phyloP scores from a whole-genome alignment of 2,329 filamentous ascomycete genomes.

The Akanthomyces uredinophilus region DNA sequence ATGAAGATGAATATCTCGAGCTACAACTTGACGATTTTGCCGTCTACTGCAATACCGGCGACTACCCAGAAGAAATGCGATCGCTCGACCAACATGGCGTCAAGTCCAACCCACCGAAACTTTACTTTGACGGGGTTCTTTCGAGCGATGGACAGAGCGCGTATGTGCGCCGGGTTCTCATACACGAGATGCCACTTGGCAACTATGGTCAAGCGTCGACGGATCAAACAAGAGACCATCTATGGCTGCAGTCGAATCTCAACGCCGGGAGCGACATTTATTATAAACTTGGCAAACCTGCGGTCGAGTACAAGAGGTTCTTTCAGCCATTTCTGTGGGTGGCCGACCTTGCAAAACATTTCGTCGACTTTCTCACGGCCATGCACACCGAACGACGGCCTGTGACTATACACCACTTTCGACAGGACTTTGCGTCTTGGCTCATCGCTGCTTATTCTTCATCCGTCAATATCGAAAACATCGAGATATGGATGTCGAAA shows the following conservation, averaged over 20 bases:
- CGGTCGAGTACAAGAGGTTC: slow-evolving; percentile 57
- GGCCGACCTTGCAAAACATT: slow-evolving; percentile 64
- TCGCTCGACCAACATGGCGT: slow-evolving; percentile 49
- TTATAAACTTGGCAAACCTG: slow-evolving; percentile 56
- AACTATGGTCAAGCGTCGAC: slow-evolving; percentile 51
- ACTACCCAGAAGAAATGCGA: slow-evolving; percentile 45
- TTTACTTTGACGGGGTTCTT: slow-evolving; percentile 59
- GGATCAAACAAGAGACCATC: slow-evolving; percentile 43
- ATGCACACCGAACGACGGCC: slow-evolving; percentile 25
- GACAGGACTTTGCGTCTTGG: slow-evolving; percentile 53
- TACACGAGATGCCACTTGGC: slow-evolving; percentile 58
- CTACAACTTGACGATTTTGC: slow-evolving; percentile 53
- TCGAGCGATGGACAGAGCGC: slow-evolving; percentile 34
- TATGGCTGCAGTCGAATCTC: slow-evolving; percentile 59
- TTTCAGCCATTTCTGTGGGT: slow-evolving; percentile 64
- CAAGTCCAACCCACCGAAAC: slow-evolving; percentile 25
- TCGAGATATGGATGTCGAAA: slow-evolving; percentile 48
- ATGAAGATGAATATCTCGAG: slow-evolving; percentile 34
- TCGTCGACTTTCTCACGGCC: slow-evolving; percentile 58
- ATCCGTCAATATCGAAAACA: slow-evolving; percentile 34
- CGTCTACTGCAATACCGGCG: slow-evolving; percentile 42
- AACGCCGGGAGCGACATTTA: slow-evolving; percentile 46
- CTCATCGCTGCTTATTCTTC: slow-evolving; percentile 39
- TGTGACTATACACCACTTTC: slow-evolving; percentile 54
- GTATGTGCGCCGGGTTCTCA: slow-evolving; percentile 53